Evolutionary conservation across 768 basidiomycete genomes (phyloP), one percentile per base, ranked within the genome.

Genomic region (Harrya chromipes): DNA sequence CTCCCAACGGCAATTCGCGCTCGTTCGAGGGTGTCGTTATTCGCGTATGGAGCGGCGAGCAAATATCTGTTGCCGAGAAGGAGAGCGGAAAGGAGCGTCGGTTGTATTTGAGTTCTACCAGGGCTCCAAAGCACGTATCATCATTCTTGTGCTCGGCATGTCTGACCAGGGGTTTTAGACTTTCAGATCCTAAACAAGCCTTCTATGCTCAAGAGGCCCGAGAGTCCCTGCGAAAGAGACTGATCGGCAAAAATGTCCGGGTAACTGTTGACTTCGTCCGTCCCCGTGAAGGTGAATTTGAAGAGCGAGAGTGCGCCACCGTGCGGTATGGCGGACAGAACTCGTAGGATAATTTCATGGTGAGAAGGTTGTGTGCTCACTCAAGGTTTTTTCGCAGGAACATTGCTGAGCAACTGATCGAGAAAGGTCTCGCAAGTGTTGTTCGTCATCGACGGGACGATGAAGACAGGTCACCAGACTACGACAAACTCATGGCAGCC

Each of bases 361-460:
- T 19, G 7, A 43, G 23, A 1, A 13, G 16, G 24, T 24, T 23
- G 21, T 19, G 41, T 40, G 41, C 42, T 52, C 31, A 53, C 53
- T 44, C 48, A 19, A 41, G 17, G 33, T 45, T 49, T 10, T 14
- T 26, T 23, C 41, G 16, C 55, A 95, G 90, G 46, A 97, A 97
- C 63, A 74, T 98, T 43, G 89, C 94, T 0, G 94, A 95, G 62
- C 89, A 93, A 64, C 72, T 99, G 29, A 83, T 97, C 44, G 97
- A 97, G 63, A 93, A 92, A 61, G 95, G 97, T 40, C 72, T 95
- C 26, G 91, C 92, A 4, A 87, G 83, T 48, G 87, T 89, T 10
- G 83, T 98, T 23, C 84, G 95, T 40, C 95, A 99, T 70, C 88
- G 85, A 62, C 83, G 91, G 19, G 94, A 95, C 58, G 95, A 98